Evolutionary conservation across 106 monocot genomes (phyloP).

Genomic region (Iris macrosiphon): DNA sequence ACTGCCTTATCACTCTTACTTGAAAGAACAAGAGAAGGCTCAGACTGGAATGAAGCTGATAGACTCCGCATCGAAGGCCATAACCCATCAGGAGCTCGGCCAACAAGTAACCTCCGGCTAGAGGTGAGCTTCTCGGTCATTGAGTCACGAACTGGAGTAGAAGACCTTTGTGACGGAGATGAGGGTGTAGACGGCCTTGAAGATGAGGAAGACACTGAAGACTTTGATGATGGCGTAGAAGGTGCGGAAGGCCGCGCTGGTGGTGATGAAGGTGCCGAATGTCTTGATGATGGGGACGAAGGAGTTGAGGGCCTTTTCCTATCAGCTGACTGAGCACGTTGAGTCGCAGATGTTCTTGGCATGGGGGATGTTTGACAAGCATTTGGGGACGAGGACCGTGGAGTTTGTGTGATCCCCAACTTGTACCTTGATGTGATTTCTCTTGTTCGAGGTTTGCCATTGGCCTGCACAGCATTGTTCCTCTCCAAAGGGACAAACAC

Average conservation of each 20-base stretch:
- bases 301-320: slow-evolving; percentile 32
- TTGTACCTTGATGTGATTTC: slow-evolving; percentile 66
- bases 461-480: slow-evolving; percentile 38
- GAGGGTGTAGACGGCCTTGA: slow-evolving; percentile 33
- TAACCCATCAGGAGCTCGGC: slow-evolving; percentile 40
- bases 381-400: slow-evolving; percentile 40
- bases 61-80: slow-evolving; percentile 85
- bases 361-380: slow-evolving; percentile 6
- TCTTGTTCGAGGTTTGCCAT: slow-evolving; percentile 28
- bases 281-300: slow-evolving; percentile 17
- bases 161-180: slow-evolving; percentile 36
- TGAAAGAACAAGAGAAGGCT: slow-evolving; percentile 22
- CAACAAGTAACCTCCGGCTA: slow-evolving; percentile 12
- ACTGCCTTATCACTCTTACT: slow-evolving; percentile 25
- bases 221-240: slow-evolving; percentile 26
- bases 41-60: slow-evolving; percentile 65
- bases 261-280: slow-evolving; percentile 22
- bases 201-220: slow-evolving; percentile 22
- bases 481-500: slow-evolving; percentile 63
- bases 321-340: slow-evolving; percentile 66
- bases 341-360: slow-evolving; percentile 8
- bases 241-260: slow-evolving; percentile 9
- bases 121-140: slow-evolving; percentile 25
- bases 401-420: slow-evolving; percentile 18
- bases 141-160: slow-evolving; percentile 48